Percentiles rank a stretch among this genome's conserved stretches.
phyloP scores from a whole-genome alignment of 768 basidiomycete species.

The Lactarius indigo region DNA sequence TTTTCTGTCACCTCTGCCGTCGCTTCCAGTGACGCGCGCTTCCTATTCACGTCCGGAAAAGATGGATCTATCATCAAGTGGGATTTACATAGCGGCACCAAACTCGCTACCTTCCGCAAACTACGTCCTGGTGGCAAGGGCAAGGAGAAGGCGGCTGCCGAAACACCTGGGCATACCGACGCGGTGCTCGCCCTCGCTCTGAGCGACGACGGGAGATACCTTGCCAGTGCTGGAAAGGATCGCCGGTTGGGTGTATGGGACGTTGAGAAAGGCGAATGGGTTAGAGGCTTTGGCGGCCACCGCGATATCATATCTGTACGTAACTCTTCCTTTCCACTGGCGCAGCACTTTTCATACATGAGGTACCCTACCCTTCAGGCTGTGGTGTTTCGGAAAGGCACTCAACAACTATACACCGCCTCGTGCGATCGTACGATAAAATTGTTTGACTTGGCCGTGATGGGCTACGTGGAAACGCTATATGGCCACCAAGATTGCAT shows the following conservation, averaged over 20 bases:
- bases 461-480: conserved; percentile 93
- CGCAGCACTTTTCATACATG: conserved; percentile 32
- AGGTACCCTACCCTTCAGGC: conserved; percentile 38
- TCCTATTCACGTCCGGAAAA: conserved; percentile 87
- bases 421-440: conserved; percentile 89
- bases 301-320: conserved; percentile 67
- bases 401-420: conserved; percentile 68
- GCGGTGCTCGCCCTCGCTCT: conserved; percentile 82
- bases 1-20: conserved; percentile 80
- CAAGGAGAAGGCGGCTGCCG: conserved; percentile 53
- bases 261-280: conserved; percentile 66
- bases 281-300: conserved; percentile 77
- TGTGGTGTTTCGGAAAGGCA: conserved; percentile 73
- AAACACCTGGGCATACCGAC: conserved; percentile 75
- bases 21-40: conserved; percentile 64
- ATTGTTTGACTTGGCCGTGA: conserved; percentile 74
- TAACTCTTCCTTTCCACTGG: conserved; percentile 36
- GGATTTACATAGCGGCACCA: conserved; percentile 66
- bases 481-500: conserved; percentile 96
- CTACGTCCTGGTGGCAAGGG: conserved; percentile 43
- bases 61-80: conserved; percentile 88
- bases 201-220: conserved; percentile 77
- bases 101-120: conserved; percentile 58
- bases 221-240: conserved; percentile 88
- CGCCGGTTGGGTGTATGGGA: conserved; percentile 85